Conservation (phyloP, 768 basidiomycete species). For the Pisolithus orientalis region DNA sequence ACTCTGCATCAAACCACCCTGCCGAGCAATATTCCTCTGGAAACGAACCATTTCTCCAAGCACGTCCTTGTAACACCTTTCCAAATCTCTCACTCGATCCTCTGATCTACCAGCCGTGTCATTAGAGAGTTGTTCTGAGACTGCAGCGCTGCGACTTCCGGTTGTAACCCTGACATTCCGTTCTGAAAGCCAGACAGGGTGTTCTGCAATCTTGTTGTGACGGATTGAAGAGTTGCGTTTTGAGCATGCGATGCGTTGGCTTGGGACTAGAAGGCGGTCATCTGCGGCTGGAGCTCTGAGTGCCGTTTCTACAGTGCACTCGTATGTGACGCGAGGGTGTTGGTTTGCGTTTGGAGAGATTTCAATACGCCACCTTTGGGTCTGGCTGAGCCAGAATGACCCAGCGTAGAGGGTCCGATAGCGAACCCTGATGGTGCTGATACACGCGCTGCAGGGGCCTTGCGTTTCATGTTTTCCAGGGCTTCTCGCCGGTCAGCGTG, state of each 20-base stretch:
- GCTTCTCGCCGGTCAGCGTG: conserved; percentile 46
- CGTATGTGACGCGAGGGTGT: conserved; percentile 24
- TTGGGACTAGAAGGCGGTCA: conserved; percentile 23
- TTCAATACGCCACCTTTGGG: conserved; percentile 21
- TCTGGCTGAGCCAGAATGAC: conserved; percentile 18
- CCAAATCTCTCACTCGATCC: conserved; percentile 50
- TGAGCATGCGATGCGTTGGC: conserved; percentile 30
- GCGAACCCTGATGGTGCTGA: conserved; percentile 19
- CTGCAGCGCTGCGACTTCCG: conserved; percentile 22
- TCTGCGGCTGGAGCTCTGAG: conserved; percentile 21
- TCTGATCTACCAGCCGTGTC: conserved; percentile 33
- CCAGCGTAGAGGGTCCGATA: conserved; percentile 15
- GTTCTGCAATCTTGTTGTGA: conserved; percentile 23
- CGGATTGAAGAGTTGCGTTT: conserved; percentile 24
- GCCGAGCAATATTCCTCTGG: conserved; percentile 72
- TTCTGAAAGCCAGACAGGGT: conserved; percentile 11
- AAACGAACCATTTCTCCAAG: conserved; percentile 68
- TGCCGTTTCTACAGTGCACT: conserved; percentile 25
- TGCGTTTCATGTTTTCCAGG: conserved; percentile 63
- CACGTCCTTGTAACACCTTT: conserved; percentile 60
- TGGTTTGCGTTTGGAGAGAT: conserved; percentile 23
- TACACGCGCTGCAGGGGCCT: conserved; percentile 38
- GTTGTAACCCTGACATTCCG: conserved; percentile 20
- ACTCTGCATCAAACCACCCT: conserved; percentile 78
- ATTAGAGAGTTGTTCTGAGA: conserved; percentile 28